These are phyloP conservation scores for Bipolaris victoriae DNA, from an alignment of 2,329 filamentous ascomycete genomes.

Conservation along the genomic window DNA sequence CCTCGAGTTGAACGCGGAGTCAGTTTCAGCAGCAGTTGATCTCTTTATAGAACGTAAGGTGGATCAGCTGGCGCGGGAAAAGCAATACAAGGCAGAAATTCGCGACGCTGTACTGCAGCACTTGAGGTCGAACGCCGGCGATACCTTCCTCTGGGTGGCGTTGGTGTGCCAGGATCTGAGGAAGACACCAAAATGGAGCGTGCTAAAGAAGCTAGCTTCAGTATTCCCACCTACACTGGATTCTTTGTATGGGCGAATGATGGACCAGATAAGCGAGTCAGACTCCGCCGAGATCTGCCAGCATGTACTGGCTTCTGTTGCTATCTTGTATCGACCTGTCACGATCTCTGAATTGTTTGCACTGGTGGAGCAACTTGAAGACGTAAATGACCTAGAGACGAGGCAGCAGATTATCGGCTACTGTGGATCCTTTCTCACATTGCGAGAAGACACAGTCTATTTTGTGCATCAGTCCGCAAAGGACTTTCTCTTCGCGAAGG, in stretches of 20 bases:
- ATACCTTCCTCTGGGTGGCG: not conserved
- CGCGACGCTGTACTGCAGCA: slow-evolving; percentile 11
- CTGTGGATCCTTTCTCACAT: slow-evolving; percentile 47
- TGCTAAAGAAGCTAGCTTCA: slow-evolving; percentile 18
- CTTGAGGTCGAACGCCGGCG: slow-evolving; percentile 38
- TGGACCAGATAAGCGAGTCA: slow-evolving; percentile 39
- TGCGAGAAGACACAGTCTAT: not conserved
- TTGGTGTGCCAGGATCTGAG: slow-evolving; percentile 45
- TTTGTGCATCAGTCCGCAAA: slow-evolving; percentile 18
- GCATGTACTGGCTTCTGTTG: slow-evolving; percentile 44
- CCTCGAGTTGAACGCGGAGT: slow-evolving; percentile 12
- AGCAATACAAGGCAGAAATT: slow-evolving; percentile 34
- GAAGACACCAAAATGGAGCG: slow-evolving; percentile 20
- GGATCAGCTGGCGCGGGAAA: slow-evolving; percentile 5
- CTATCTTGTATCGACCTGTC: slow-evolving; percentile 48
- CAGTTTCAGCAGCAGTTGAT: slow-evolving; percentile 44
- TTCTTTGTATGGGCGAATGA: slow-evolving; percentile 51
- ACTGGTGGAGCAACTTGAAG: slow-evolving; percentile 18
- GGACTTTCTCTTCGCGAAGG: slow-evolving; percentile 44
- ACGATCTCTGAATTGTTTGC: slow-evolving; percentile 43
- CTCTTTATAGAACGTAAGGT: slow-evolving; percentile 50
- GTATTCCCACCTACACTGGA: slow-evolving; percentile 47
- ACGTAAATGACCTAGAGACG: not conserved
- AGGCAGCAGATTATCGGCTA: slow-evolving; percentile 29
- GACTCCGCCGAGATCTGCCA: slow-evolving; percentile 41